A percentile compares a stretch with the other conserved stretches of the same genome.
Evolutionary conservation across 306 rosid species (phyloP).

Genomic region (Begonia peltatifolia): DNA sequence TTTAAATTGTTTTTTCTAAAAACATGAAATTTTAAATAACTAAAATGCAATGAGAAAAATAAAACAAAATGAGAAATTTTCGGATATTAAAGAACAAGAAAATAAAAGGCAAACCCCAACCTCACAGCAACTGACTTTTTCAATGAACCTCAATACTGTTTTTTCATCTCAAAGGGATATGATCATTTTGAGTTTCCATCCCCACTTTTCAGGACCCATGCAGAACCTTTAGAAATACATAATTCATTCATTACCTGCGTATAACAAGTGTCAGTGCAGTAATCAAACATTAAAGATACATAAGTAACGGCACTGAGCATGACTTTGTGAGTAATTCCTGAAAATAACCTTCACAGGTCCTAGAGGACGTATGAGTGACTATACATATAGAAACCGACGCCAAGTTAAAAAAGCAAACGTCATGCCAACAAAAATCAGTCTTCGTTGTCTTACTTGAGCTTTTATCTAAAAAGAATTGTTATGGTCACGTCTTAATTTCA

Average conservation of each 20-base stretch:
- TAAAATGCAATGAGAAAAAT: no score
- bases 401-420: neutral
- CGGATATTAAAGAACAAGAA: no score
- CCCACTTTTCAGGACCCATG: conserved; percentile 55
- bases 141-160: neutral
- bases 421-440: neutral
- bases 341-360: neutral
- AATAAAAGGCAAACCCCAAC: no score
- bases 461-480: no score
- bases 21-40: no score
- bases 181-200: conserved; percentile 35
- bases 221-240: conserved; percentile 52
- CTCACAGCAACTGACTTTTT: no score
- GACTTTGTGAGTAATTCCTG: neutral
- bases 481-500: no score
- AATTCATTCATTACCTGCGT: conserved; percentile 65
- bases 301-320: neutral
- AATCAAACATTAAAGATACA: neutral
- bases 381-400: neutral
- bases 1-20: no score
- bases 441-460: neutral
- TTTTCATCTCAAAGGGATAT: neutral
- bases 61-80: no score
- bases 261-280: neutral
- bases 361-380: neutral